Conservation (phyloP, 1,284 basidiomycete genomes). For the Ustilago vetiveriae region DNA sequence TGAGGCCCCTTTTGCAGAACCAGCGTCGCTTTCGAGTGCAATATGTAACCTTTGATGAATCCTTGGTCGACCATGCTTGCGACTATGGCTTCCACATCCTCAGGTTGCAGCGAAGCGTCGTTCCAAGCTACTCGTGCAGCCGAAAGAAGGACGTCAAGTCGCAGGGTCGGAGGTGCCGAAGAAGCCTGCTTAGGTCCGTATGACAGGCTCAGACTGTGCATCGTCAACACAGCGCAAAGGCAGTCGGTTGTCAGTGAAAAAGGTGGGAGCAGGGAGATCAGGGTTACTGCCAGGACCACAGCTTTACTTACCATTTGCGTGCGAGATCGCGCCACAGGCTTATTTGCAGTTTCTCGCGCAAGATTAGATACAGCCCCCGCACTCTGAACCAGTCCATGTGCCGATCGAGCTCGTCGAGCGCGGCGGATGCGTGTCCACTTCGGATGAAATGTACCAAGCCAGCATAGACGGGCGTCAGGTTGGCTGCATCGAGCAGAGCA, state of each 20-base stretch:
- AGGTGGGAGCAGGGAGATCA: neutral
- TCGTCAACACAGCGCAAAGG: no score
- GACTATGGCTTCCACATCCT: slow-evolving; percentile 68
- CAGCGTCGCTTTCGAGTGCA: slow-evolving; percentile 66
- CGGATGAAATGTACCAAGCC: slow-evolving; percentile 49
- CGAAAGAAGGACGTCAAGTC: slow-evolving; percentile 54
- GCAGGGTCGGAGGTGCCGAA: slow-evolving; percentile 64
- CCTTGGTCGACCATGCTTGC: slow-evolving; percentile 68
- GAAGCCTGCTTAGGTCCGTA: slow-evolving; percentile 14
- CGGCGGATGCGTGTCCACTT: slow-evolving; percentile 62
- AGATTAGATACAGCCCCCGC: slow-evolving; percentile 66
- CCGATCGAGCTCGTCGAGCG: slow-evolving; percentile 58
- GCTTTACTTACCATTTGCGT: slow-evolving; percentile 65
- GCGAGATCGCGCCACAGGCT: slow-evolving; percentile 69
- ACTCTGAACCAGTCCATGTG: slow-evolving; percentile 65
- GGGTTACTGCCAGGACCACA: no score
- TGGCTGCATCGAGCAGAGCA: slow-evolving; percentile 59
- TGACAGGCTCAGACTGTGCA: slow-evolving; percentile 19
- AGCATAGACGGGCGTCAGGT: slow-evolving; percentile 55
- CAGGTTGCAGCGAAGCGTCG: slow-evolving; percentile 59
- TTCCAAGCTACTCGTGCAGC: slow-evolving; percentile 66
- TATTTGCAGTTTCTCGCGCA: slow-evolving; percentile 68
- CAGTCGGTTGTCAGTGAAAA: slow-evolving; percentile 1
- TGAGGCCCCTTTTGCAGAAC: slow-evolving; percentile 67
- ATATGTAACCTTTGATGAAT: slow-evolving; percentile 68